A percentile compares a stretch with the other conserved stretches of the same genome.
Evolutionary conservation across 2,329 filamentous ascomycete genomes (phyloP).

Genomic region (Colletotrichum shisoi): DNA sequence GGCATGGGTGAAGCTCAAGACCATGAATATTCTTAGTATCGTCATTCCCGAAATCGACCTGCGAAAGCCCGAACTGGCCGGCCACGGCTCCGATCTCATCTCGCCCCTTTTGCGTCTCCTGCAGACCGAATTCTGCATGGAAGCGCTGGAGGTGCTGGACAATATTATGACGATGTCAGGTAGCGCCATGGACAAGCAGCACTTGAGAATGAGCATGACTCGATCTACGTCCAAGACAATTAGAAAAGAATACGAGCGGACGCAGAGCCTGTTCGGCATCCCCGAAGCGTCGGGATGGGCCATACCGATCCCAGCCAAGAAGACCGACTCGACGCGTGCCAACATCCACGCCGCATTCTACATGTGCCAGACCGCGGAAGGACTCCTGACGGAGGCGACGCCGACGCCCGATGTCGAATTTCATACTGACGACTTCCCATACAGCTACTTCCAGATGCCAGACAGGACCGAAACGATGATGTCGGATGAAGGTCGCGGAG

Average conservation of each 20-base stretch:
- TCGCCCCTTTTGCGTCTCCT: constrained; percentile 88
- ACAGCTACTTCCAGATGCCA: constrained; percentile 75
- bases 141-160: constrained; percentile 89
- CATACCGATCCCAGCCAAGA: constrained; percentile 88
- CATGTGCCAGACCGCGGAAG: constrained; percentile 78
- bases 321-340: constrained; percentile 82
- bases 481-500: constrained; percentile 79
- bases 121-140: constrained; percentile 92
- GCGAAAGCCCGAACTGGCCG: constrained; percentile 86
- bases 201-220: constrained; percentile 98
- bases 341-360: constrained; percentile 98
- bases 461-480: constrained; percentile 91
- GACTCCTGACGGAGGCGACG: constrained; percentile 64
- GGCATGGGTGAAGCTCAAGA: constrained; percentile 90
- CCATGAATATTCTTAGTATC: constrained; percentile 86
- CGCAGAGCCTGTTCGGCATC: constrained; percentile 94
- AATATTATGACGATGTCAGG: constrained; percentile 95
- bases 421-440: constrained; percentile 85
- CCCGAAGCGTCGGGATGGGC: constrained; percentile 97
- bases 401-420: constrained; percentile 91
- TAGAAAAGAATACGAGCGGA: constrained; percentile 92
- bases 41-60: constrained; percentile 92
- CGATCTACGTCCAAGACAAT: constrained; percentile 83
- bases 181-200: constrained; percentile 90
- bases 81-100: constrained; percentile 92